These are phyloP conservation scores for Chytridiales sp. DNA, from an alignment of 371 early-diverging fungal genomes.

Conservation along the genomic window DNA sequence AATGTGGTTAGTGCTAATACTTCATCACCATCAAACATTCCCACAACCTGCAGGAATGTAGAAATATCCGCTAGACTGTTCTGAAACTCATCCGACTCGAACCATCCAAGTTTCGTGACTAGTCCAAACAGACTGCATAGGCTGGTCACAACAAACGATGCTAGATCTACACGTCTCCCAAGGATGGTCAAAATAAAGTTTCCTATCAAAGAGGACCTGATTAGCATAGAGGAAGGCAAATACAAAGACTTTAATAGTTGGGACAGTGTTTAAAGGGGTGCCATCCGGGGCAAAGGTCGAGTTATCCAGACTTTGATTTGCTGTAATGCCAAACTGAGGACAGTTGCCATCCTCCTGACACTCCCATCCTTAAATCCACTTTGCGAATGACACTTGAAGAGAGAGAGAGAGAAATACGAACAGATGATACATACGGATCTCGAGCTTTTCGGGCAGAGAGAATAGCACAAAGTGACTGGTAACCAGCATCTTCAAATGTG, in stretches of 20 bases:
- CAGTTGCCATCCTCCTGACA: no score
- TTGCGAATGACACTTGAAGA: no score
- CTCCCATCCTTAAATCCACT: no score
- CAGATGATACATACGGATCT: constrained; percentile 64
- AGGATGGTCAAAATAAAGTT: constrained; percentile 68
- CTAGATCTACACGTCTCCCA: constrained; percentile 61
- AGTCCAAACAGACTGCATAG: constrained; percentile 71
- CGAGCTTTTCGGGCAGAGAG: constrained; percentile 58
- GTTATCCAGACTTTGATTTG: no score
- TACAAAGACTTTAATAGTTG: not conserved
- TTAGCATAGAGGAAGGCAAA: constrained; percentile 11
- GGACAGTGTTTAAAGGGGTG: not conserved
- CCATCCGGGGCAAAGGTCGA: no score
- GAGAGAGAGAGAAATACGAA: constrained; percentile 8
- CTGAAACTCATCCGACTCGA: constrained; percentile 69
- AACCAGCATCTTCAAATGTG: constrained; percentile 67
- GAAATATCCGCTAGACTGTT: constrained; percentile 62
- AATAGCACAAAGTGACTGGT: constrained; percentile 71
- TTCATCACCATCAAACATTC: no score
- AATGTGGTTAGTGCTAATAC: no score
- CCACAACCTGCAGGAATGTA: constrained; percentile 65
- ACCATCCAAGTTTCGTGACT: constrained; percentile 81
- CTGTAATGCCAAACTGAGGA: no score
- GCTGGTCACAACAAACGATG: constrained; percentile 67
- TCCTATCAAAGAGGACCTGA: no score